Conservation (phyloP, 768 basidiomycete genomes). For the Termitomyces sp. region DNA sequence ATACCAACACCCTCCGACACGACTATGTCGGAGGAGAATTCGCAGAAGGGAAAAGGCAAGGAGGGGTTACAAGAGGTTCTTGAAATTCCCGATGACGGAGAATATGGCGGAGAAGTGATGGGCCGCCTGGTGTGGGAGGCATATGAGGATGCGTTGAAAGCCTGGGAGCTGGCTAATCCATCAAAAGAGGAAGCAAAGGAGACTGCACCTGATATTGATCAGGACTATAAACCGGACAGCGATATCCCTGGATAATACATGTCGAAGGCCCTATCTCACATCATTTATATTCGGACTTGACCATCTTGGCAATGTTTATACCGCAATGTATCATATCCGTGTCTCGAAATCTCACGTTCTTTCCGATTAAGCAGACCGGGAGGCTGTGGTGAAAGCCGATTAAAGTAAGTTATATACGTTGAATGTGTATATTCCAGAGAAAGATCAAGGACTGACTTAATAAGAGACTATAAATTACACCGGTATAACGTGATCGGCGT, state of each 20-base stretch:
- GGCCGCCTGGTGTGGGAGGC: slow-evolving; percentile 75
- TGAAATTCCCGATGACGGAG: slow-evolving; percentile 53
- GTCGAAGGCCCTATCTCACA: neutral
- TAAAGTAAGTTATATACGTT: neutral
- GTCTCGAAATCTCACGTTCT: neutral
- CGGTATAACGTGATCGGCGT: neutral
- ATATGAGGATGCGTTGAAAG: slow-evolving; percentile 60
- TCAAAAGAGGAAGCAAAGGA: slow-evolving; percentile 4
- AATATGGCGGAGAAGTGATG: slow-evolving; percentile 63
- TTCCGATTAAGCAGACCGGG: neutral
- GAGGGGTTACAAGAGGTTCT: slow-evolving; percentile 25
- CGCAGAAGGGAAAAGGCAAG: slow-evolving; percentile 17
- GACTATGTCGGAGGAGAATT: slow-evolving; percentile 15
- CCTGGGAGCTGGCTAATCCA: slow-evolving; percentile 51
- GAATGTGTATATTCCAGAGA: neutral
- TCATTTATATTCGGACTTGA: neutral
- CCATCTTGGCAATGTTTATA: neutral
- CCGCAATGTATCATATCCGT: neutral
- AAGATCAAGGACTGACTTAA: neutral
- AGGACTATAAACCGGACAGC: neutral
- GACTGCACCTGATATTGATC: slow-evolving; percentile 11
- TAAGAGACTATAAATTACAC: neutral
- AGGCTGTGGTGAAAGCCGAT: neutral
- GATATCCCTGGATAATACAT: slow-evolving; percentile 6
- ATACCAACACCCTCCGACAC: slow-evolving; percentile 23